These are phyloP conservation scores for Harrya chromipes DNA, from an alignment of 768 basidiomycete species.

Conservation along the genomic window DNA sequence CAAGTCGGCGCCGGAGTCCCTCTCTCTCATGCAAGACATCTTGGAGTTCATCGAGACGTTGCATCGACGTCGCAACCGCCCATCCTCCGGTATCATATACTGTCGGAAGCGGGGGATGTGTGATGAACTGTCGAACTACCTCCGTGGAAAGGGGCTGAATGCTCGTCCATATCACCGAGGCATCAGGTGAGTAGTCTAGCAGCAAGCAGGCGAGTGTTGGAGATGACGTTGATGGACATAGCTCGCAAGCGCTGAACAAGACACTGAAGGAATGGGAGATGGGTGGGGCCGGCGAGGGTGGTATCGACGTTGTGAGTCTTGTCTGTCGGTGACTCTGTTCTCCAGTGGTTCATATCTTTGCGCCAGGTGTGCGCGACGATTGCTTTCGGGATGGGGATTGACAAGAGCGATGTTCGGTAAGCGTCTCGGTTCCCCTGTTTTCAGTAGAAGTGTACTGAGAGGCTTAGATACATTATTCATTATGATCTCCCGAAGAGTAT, in stretches of 20 bases:
- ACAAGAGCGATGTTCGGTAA: constrained; percentile 74
- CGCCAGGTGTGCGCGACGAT: constrained; percentile 71
- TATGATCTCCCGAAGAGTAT: constrained; percentile 81
- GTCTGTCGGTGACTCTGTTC: background rate
- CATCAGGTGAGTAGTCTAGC: constrained; percentile 41
- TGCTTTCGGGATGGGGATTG: constrained; percentile 86
- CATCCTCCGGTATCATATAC: constrained; percentile 75
- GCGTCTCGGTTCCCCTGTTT: background rate
- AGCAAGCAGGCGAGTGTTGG: background rate
- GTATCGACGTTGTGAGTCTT: constrained; percentile 59
- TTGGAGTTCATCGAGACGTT: constrained; percentile 62
- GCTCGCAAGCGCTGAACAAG: constrained; percentile 47
- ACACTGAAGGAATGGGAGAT: constrained; percentile 59
- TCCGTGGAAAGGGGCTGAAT: constrained; percentile 64
- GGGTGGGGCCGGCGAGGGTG: constrained; percentile 49
- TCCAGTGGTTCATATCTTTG: background rate
- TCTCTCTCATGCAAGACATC: constrained; percentile 61
- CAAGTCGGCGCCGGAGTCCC: constrained; percentile 47
- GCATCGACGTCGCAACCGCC: constrained; percentile 52
- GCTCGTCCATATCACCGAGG: constrained; percentile 77
- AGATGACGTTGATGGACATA: constrained; percentile 18
- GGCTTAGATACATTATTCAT: constrained; percentile 67
- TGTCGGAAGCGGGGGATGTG: constrained; percentile 68
- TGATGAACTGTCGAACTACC: constrained; percentile 59
- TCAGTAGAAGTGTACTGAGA: background rate